Percentiles rank a stretch among this genome's conserved stretches.
Conservation (phyloP, 2,329 filamentous ascomycete genomes). For the Arthrobotrys iridis region DNA sequence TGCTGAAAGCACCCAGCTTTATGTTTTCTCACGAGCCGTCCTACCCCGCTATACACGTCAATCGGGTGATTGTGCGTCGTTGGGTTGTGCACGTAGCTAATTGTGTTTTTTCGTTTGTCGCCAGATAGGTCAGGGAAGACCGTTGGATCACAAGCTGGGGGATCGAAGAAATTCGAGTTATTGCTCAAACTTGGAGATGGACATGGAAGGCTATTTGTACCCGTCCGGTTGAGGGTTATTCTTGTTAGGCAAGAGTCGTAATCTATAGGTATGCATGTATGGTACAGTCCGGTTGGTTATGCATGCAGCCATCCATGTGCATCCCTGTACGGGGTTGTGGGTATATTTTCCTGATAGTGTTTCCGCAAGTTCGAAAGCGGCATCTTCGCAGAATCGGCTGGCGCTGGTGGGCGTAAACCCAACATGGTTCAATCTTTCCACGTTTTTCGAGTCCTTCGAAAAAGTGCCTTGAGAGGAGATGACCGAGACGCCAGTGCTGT, state of each 20-base stretch:
- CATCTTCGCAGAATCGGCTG: slow-evolving; percentile 8
- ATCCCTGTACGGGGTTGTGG: slow-evolving; percentile 31
- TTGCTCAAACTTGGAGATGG: background rate
- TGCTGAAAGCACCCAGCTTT: background rate
- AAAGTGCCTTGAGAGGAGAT: too few species aligned
- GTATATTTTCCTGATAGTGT: background rate
- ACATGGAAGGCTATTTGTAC: slow-evolving; percentile 24
- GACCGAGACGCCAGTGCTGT: too few species aligned
- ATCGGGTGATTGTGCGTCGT: background rate
- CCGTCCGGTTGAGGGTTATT: background rate
- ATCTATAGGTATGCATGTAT: slow-evolving; percentile 4
- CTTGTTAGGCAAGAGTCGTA: slow-evolving; percentile 1
- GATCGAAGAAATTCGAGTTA: background rate
- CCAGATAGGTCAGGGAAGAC: background rate
- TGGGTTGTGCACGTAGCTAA: background rate
- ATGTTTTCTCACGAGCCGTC: background rate
- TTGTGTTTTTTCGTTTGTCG: background rate
- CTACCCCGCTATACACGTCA: background rate
- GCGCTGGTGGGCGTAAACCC: slow-evolving; percentile 8
- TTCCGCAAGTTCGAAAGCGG: slow-evolving; percentile 10
- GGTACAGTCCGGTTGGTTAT: slow-evolving; percentile 11
- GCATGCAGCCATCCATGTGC: background rate
- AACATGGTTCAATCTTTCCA: too few species aligned
- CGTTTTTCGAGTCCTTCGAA: too few species aligned
- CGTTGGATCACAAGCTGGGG: background rate